Base-by-base conservation (phyloP, 2,329 filamentous ascomycete genomes). In the Penicillium sp. region DNA sequence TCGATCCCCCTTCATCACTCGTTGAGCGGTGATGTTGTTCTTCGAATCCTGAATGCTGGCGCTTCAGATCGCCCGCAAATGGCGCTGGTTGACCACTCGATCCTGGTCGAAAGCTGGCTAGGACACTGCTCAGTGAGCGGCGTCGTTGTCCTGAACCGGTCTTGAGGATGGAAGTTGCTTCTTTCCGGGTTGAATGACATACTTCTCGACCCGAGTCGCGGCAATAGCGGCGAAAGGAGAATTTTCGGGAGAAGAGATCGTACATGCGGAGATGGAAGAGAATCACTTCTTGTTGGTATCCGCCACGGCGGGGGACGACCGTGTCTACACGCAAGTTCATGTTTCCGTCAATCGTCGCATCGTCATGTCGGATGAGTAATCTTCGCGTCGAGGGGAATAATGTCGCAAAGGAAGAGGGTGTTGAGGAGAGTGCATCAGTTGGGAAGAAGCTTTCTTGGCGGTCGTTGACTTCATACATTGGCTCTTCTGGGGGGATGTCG, bases 181-280 rank as follows among this genome's bases (percentile, higher is more conserved):
- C 69, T 51, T 88, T 89, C 59, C 89, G 83, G 69, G 87, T 87
- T 18, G 90, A 88, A 73, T 89, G 90, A 77, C 92, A 97, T 18
- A 97, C 89, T 75, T 97, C 93, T 47, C 93, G 87, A 22, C 94
- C 93, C 27, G 92, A 97, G 60, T 96, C 89, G 54, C 94, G 86
- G 73, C 90, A 94, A 74, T 99, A 97, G 46, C 93, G 86, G 27
- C 93, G 87, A 26, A 97, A 81, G 1, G 92, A 96, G 74, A 96
- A 97, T 58, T 96, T 89, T 48, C 94, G 85, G 64, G 86, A 86
- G 67, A 86, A 87, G 53, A 97, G 79, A 73, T 97, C 91, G 71
- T 96, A 88, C 91, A 99, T 96, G 67, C 92, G 89, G 57, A 97
- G 80, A 73, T 99, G 93, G 75, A 97, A 97, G 46, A 99, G 86